Evolutionary conservation across 495 filamentous ascomycete species (phyloP), one percentile per base, ranked within the genome.

Genomic region (Penicillium soppii): DNA sequence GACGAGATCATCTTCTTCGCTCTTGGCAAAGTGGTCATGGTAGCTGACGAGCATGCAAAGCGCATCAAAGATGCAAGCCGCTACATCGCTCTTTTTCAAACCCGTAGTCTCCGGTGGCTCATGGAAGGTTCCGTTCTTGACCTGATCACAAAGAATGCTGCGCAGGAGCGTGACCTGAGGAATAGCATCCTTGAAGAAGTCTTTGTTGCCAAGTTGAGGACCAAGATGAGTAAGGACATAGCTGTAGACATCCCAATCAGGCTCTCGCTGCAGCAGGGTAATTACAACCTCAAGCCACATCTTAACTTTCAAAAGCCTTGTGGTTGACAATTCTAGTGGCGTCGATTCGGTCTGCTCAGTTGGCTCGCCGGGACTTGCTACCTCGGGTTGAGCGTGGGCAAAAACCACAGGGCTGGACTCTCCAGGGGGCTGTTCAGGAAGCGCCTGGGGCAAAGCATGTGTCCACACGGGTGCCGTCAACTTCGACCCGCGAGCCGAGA

Each of bases 221-320:
- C 88, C 85, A n/a, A 96, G 71, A 63, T 96, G 89, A 10, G 88
- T 86, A 10, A 97, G 76, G 23, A 94, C 80, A 63, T 90, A 96
- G 69, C 88, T 92, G 75, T 95, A 96, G 1, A 96, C 72, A 67
- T 97, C 91, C 95, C 95, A 99, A 43, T 96, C 88, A 23, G 82
- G 82, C 39, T 86, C 88, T 33, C 87, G 75, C 56, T 89, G 84
- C 25, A 99, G 71, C 16, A 95, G 70, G 2, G 78, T 79, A 30
- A 92, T 81, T 30, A 95, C 69, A 7, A 81, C 73, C 43, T 94
- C 87, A 13, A 96, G 75, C 87, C 91, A 96, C 40, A 84, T 68
- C 13, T 78, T 78, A 21, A 91, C 80, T 47, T 89, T 79, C 39
- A 96, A 63, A 19, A 80, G 67, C 10, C 26, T 36, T 5, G 36